These are phyloP conservation scores for Claviceps quebecensis DNA, from an alignment of 2,329 filamentous ascomycete species.

Conservation along the genomic window DNA sequence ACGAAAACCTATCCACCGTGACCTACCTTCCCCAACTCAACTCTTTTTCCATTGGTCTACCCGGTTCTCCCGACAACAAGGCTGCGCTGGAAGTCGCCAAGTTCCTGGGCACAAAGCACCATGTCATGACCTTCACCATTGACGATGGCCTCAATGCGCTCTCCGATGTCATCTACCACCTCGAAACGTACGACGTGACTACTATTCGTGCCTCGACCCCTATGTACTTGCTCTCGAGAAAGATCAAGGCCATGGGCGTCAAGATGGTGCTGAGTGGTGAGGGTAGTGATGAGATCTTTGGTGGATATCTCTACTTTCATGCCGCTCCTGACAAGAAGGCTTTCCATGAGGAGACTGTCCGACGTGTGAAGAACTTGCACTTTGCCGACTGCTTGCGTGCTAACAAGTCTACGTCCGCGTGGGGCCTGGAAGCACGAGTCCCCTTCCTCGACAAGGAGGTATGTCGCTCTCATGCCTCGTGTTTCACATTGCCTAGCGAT, in stretches of 20 bases:
- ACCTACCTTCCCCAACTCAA: constrained; percentile 90
- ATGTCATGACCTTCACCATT: constrained; percentile 95
- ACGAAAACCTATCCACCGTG: constrained; percentile 76
- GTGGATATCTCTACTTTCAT: constrained; percentile 97
- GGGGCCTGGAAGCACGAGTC: constrained; percentile 94
- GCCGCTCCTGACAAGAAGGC: constrained; percentile 76
- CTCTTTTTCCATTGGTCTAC: constrained; percentile 96
- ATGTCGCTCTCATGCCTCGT: constrained; percentile 11
- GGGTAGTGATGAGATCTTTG: constrained; percentile 95
- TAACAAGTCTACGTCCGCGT: constrained; percentile 97
- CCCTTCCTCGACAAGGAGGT: constrained; percentile 92
- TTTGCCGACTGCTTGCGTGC: constrained; percentile 91
- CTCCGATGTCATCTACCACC: constrained; percentile 93
- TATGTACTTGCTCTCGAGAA: constrained; percentile 94
- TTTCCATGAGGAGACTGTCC: constrained; percentile 93
- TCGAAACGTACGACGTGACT: constrained; percentile 96
- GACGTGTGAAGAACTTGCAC: constrained; percentile 92
- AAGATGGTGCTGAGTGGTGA: constrained; percentile 99
- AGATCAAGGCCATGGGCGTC: constrained; percentile 98
- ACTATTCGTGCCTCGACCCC: constrained; percentile 96
- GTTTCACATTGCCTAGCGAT: too few relatives aligned
- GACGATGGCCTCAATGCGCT: constrained; percentile 91
- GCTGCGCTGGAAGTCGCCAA: constrained; percentile 87
- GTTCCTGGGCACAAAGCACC: constrained; percentile 94
- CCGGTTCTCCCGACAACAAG: constrained; percentile 80